Conservation (phyloP, 2,329 filamentous ascomycete species). For the Pseudocercospora fijiensis region DNA sequence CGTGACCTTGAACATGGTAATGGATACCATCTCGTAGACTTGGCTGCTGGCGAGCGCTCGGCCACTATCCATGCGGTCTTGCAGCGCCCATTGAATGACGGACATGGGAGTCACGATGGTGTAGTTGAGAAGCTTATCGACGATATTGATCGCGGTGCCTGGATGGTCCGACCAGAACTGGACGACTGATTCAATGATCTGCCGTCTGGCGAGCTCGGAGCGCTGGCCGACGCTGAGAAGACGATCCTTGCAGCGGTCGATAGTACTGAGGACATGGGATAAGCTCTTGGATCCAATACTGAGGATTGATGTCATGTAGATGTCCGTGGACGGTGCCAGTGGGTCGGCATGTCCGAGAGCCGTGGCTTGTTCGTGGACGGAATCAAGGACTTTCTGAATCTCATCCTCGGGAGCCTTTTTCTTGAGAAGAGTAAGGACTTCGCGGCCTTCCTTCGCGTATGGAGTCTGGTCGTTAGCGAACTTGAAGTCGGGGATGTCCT, state of each 20-base stretch:
- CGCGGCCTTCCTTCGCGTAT: slow-evolving; percentile 79
- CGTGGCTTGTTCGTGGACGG: slow-evolving; percentile 75
- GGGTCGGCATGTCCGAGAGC: slow-evolving; percentile 69
- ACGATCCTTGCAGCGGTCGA: slow-evolving; percentile 89
- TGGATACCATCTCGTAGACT: slow-evolving; percentile 85
- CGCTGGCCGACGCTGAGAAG: slow-evolving; percentile 74
- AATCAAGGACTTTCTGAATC: slow-evolving; percentile 75
- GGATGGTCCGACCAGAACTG: slow-evolving; percentile 92
- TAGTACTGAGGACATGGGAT: slow-evolving; percentile 91
- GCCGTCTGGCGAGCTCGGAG: slow-evolving; percentile 73
- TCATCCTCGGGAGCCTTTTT: slow-evolving; percentile 84
- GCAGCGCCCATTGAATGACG: slow-evolving; percentile 87
- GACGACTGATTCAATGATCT: slow-evolving; percentile 89
- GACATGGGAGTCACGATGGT: slow-evolving; percentile 83
- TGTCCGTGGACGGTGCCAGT: slow-evolving; percentile 82
- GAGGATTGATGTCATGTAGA: slow-evolving; percentile 90
- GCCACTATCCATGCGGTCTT: slow-evolving; percentile 56
- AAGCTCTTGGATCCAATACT: slow-evolving; percentile 93
- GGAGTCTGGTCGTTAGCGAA: slow-evolving; percentile 73
- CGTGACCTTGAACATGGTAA: slow-evolving; percentile 87
- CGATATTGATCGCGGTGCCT: slow-evolving; percentile 84
- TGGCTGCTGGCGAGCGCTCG: slow-evolving; percentile 68
- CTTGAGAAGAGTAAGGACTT: slow-evolving; percentile 74
- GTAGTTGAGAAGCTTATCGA: slow-evolving; percentile 97
- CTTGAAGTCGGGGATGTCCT: slow-evolving; percentile 95